phyloP scores from a whole-genome alignment of 2,329 filamentous ascomycete genomes.

The Achaetomium macrosporum region DNA sequence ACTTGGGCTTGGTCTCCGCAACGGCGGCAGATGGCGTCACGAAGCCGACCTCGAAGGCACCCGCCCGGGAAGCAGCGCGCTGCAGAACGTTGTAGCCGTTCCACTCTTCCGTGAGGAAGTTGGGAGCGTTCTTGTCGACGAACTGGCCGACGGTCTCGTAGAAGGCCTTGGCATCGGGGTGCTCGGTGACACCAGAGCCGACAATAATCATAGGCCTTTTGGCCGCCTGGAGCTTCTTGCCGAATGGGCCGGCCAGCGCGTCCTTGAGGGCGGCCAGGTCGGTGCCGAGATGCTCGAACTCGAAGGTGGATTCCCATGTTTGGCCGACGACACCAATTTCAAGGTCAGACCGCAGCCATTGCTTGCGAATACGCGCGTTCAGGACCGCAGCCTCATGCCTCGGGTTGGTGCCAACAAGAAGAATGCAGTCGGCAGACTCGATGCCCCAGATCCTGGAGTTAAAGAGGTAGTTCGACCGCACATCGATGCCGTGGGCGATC shows the following conservation, averaged over 20 bases:
- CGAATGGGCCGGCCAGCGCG: constrained; percentile 78
- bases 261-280: constrained; percentile 77
- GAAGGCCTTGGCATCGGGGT: constrained; percentile 83
- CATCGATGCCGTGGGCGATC: constrained; percentile 84
- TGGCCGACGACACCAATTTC: constrained; percentile 90
- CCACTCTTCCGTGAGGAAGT: constrained; percentile 86
- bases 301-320: constrained; percentile 88
- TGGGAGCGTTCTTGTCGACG: constrained; percentile 85
- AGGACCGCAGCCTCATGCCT: constrained; percentile 91
- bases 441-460: constrained; percentile 93
- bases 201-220: constrained; percentile 96
- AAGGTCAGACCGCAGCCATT: constrained; percentile 92
- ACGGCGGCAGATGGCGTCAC: constrained; percentile 76
- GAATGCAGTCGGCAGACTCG: constrained; percentile 86
- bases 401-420: constrained; percentile 92
- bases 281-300: constrained; percentile 82
- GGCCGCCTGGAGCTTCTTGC: constrained; percentile 82
- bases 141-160: constrained; percentile 88
- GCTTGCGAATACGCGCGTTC: constrained; percentile 95
- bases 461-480: constrained; percentile 92
- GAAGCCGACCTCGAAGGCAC: constrained; percentile 94
- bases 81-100: constrained; percentile 97
- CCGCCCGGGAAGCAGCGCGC: constrained; percentile 82
- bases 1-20: constrained; percentile 82
- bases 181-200: constrained; percentile 86